Percentiles rank a stretch among this genome's conserved stretches.
Evolutionary conservation across 345 rosid genomes (phyloP).

Genomic region (Bruguiera gymnorhiza): DNA sequence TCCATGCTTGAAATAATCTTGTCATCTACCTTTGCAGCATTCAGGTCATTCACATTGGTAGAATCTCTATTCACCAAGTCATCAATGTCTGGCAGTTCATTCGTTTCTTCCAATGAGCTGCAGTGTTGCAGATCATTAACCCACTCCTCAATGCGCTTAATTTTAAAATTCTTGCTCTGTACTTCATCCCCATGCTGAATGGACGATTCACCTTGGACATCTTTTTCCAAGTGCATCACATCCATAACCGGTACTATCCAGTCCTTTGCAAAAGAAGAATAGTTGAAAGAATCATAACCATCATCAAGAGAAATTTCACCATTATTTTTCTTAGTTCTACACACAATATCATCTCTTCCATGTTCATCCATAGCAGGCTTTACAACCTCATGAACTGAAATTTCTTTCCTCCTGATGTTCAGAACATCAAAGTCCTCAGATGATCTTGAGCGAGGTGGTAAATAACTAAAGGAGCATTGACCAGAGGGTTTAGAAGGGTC

Average conservation of each 20-base stretch:
- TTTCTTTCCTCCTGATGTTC: conserved; percentile 34
- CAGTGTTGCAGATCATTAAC: conserved; percentile 73
- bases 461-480: conserved; percentile 28
- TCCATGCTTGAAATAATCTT: conserved; percentile 64
- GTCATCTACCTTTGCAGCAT: conserved; percentile 45
- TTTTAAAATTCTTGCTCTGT: conserved; percentile 58
- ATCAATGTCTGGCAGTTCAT: conserved; percentile 32
- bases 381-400: conserved; percentile 36
- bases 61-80: conserved; percentile 38
- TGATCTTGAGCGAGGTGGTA: conserved; percentile 51
- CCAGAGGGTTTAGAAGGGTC: conserved; percentile 25
- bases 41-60: conserved; percentile 24
- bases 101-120: conserved; percentile 47
- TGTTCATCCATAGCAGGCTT: conserved; percentile 24
- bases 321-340: conserved; percentile 30
- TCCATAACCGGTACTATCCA: conserved; percentile 67
- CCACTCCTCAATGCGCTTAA: conserved; percentile 85
- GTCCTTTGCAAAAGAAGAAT: conserved; percentile 58
- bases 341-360: conserved; percentile 29
- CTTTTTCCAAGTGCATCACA: conserved; percentile 35
- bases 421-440: conserved; percentile 53
- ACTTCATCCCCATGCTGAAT: conserved; percentile 37
- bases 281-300: conserved; percentile 47
- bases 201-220: conserved; percentile 41
- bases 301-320: conserved; percentile 42